Conservation (phyloP, 108 stramenopile species). For the Discostella stelligeroides region DNA sequence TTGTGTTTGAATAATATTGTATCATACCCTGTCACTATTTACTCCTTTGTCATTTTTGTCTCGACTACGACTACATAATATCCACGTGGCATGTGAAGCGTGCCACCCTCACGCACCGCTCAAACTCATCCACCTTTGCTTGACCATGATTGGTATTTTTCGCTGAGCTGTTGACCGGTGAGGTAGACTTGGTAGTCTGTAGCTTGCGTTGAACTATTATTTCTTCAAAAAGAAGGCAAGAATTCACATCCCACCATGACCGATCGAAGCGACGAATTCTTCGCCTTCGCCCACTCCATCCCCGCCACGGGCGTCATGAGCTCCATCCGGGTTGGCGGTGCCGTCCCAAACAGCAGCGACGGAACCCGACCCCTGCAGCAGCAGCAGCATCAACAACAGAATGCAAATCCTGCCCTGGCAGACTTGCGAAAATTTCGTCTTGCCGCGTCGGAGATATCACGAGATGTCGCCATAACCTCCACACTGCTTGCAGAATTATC, state of each 20-base stretch:
- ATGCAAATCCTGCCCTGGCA: slow-evolving; percentile 32
- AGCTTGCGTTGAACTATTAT: too few relatives aligned
- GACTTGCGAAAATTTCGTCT: slow-evolving; percentile 73
- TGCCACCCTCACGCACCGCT: too few relatives aligned
- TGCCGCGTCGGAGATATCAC: slow-evolving; percentile 76
- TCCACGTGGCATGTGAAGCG: too few relatives aligned
- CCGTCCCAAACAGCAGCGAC: slow-evolving; percentile 1
- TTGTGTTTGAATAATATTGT: too few relatives aligned
- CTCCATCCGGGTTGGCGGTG: slow-evolving; percentile 35
- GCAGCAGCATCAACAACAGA: slow-evolving; percentile 12
- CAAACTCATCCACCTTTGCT: too few relatives aligned
- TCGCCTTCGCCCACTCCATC: slow-evolving; percentile 62
- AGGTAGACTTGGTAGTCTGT: too few relatives aligned
- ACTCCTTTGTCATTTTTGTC: too few relatives aligned
- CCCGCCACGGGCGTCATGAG: slow-evolving; percentile 47
- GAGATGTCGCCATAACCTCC: slow-evolving; percentile 77
- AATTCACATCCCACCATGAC: slow-evolving; percentile 46
- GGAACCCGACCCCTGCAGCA: slow-evolving; percentile 9
- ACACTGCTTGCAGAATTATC: slow-evolving; percentile 70
- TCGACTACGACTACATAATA: too few relatives aligned
- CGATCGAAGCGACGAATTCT: slow-evolving; percentile 77
- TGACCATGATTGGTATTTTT: too few relatives aligned
- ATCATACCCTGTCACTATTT: too few relatives aligned
- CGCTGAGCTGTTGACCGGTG: too few relatives aligned
- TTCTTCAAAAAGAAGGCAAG: neutral